Evolutionary conservation across 2,329 filamentous ascomycete species (phyloP), one percentile per base, ranked within the genome.

Genomic region (Venturia carpophila): DNA sequence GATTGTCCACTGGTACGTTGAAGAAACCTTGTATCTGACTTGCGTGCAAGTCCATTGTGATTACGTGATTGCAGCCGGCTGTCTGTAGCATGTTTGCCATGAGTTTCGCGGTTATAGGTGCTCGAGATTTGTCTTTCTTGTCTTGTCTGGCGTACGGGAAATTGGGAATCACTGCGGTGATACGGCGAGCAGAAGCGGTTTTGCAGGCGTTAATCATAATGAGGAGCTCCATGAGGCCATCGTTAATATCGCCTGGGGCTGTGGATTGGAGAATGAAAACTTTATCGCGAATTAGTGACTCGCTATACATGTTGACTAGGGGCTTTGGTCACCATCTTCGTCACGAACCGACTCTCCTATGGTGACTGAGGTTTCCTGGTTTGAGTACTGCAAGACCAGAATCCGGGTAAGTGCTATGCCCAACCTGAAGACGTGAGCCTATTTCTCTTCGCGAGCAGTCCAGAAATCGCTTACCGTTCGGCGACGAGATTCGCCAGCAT

Each of bases 191-290:
- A 43, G 87, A 90, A 52, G 88, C 88, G 30, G 87, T 90, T 75
- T 90, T 88, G 82, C 93, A 97, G 68, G 93, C 93, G 74, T 96
- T 95, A 77, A 97, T 95, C 87, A 97, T 96, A 79, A 97, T 97
- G 70, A 97, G 84, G 45, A 97, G 85, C 79, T 99, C 93, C 93
- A 99, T 97, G 67, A 99, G 84, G 62, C 92, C 92, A 76, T 97
- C 93, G 78, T 99, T 99, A 80, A 97, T 95, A 75, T 97, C 92
- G 75, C 93, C 92, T 1, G 93, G 93, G 49, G 90, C 88, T 60
- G 94, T 96, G 30, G 93, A 96, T 79, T 97, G 93, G 67, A 97
- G 83, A 72, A 97, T 96, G 80, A 97, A 97, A 74, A 97, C 92
- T 86, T 71, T 41, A 63, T 45, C 64, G 68, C 24, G 39, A 39